Base-by-base conservation (phyloP, 2,329 filamentous ascomycete genomes). In the Cladosporium sp. region DNA sequence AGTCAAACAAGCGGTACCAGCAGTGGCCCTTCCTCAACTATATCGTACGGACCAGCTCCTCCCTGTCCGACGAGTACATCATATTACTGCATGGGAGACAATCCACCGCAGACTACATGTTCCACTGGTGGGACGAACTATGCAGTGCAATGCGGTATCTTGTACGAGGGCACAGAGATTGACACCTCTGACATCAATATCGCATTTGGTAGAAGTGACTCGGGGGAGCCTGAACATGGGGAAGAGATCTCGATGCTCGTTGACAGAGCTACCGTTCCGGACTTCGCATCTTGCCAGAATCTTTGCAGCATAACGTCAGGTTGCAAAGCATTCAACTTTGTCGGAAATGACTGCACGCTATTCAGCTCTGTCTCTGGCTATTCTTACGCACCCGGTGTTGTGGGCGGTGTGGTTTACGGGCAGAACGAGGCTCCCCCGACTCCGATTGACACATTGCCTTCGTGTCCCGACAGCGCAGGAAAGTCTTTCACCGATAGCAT, bases 301-400 rank as follows among this genome's bases (percentile, higher is more conserved):
- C 53, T 58, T 8, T 68, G 66, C 48, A 59, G 63, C 22, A 42
- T 38, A 11, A 65, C 58, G 5, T 44, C 55, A 4, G 50, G 56
- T 3, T 68, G 66, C 43, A 61, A 62, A 6, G 64, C 60, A 1
- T 56, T 63, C 42, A 65, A 66, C 37, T 67, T 63, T 48, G 56
- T 62, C 16, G 58, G 52, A 8, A 61, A 48, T 16, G 55, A 63
- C 13, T 68, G 66, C 49, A 65, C 62, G 1, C 43, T 67, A 8
- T 61, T 67, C 43, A 64, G 62, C 45, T 33, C 55, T 3, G 56
- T 66, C 8, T 63, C 61, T 11, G 63, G 65, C 7, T 58, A 59
- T 11, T 53, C 49, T 6, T 31, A 48, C 13, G 43, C 59, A 9
- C 53, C 58, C 16, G 61, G 60, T 41, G 64, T 58, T 13, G 55